Evolutionary conservation across 2,329 filamentous ascomycete genomes (phyloP).

Genomic region (Drechslerella dactyloides): DNA sequence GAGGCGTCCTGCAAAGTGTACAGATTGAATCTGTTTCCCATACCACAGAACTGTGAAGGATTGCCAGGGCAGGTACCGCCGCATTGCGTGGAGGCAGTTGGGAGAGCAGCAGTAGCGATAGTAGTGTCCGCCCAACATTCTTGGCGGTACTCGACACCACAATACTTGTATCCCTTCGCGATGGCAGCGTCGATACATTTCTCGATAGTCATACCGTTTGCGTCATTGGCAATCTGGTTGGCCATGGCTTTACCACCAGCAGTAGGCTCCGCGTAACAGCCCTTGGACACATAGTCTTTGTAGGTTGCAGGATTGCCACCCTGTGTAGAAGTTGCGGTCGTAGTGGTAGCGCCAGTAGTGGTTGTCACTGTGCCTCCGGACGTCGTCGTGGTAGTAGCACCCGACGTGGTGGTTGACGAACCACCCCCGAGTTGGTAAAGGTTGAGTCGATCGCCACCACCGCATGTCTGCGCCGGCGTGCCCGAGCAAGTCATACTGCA

Average conservation of each 20-base stretch:
- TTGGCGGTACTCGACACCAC: conserved; percentile 57
- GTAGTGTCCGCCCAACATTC: conserved; percentile 37
- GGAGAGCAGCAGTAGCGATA: neutral
- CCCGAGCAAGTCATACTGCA: conserved; percentile 61
- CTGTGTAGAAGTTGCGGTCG: conserved; percentile 19
- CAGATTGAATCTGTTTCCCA: conserved; percentile 59
- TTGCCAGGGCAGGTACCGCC: conserved; percentile 64
- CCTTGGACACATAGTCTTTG: conserved; percentile 55
- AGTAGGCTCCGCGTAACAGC: conserved; percentile 60
- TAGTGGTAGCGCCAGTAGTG: too few species aligned
- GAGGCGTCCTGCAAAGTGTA: conserved; percentile 9
- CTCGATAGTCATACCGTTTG: conserved; percentile 56
- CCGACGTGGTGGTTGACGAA: too few species aligned
- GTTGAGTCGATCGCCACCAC: conserved; percentile 58
- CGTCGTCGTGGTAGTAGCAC: too few species aligned
- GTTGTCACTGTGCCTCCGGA: too few species aligned
- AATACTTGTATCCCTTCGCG: conserved; percentile 56
- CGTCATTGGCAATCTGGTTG: conserved; percentile 43
- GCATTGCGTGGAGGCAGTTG: conserved; percentile 58
- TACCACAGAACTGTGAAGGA: conserved; percentile 64
- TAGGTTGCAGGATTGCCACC: conserved; percentile 19
- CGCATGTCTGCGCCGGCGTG: conserved; percentile 58
- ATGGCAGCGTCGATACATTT: conserved; percentile 54
- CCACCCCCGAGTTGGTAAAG: conserved; percentile 55
- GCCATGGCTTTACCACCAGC: conserved; percentile 56